These are phyloP conservation scores for Crithidia fasciculata DNA, from an alignment of 208 protist genomes.

Conservation along the genomic window DNA sequence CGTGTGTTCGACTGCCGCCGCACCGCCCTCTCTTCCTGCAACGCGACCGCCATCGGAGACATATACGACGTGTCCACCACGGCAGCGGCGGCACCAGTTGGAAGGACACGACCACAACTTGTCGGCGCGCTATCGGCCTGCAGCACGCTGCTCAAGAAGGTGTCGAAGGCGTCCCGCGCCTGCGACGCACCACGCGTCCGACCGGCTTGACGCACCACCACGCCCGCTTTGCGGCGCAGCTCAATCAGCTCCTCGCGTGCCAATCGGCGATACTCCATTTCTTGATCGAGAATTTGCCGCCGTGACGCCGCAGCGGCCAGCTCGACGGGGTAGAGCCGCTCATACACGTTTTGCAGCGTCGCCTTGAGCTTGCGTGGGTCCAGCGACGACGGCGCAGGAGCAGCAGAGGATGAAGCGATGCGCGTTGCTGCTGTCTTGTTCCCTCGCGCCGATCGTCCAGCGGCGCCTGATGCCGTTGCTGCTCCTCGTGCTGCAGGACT, in stretches of 20 bases:
- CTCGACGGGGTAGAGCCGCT: conserved; percentile 70
- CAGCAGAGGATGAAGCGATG: not conserved
- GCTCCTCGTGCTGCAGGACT: too few species aligned
- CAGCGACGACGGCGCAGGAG: too few species aligned
- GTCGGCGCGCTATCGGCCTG: conserved; percentile 30
- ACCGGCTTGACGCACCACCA: conserved; percentile 18
- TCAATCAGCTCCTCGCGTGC: conserved; percentile 48
- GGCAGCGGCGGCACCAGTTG: not conserved
- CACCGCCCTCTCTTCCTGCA: conserved; percentile 34
- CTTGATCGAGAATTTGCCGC: conserved; percentile 37
- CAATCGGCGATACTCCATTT: conserved; percentile 40
- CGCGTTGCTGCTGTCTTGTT: not conserved
- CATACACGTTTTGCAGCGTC: conserved; percentile 53
- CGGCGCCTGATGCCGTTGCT: too few species aligned
- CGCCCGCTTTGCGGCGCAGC: conserved; percentile 49
- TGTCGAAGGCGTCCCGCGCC: conserved; percentile 36
- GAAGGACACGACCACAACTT: not conserved
- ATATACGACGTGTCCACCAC: conserved; percentile 60
- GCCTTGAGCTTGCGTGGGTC: conserved; percentile 16
- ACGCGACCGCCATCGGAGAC: conserved; percentile 65
- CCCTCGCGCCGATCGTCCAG: not conserved
- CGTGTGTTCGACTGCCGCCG: conserved; percentile 23
- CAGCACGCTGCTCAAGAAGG: conserved; percentile 68
- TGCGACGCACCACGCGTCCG: not conserved
- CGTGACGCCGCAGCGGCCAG: conserved; percentile 28